Conservation (phyloP, 495 filamentous ascomycete species). For the Hypoxylon trugodes region DNA sequence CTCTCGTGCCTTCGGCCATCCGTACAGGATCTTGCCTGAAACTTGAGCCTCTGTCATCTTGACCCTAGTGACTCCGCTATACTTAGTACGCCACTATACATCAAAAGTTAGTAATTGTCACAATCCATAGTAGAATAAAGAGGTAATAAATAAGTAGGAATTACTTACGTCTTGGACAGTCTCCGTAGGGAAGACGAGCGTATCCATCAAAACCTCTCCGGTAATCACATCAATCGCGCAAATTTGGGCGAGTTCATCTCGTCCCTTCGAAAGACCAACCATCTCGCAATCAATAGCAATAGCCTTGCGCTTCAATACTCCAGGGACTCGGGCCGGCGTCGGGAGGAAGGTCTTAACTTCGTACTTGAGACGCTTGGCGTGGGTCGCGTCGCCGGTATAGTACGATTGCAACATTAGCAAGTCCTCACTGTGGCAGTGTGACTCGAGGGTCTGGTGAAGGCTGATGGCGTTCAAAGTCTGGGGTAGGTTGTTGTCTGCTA, state of each 20-base stretch:
- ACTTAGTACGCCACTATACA: conserved; percentile 50
- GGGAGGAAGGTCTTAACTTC: neutral
- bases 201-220: conserved; percentile 52
- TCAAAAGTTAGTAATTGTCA: too few relatives aligned
- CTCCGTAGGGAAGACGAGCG: conserved; percentile 50
- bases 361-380: neutral
- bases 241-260: conserved; percentile 53
- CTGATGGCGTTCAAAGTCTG: neutral
- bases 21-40: conserved; percentile 21
- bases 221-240: conserved; percentile 56
- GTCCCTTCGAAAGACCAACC: conserved; percentile 43
- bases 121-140: too few relatives aligned
- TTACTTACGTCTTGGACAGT: conserved; percentile 51
- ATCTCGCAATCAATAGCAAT: conserved; percentile 63
- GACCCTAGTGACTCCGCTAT: conserved; percentile 46
- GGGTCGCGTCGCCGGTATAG: neutral
- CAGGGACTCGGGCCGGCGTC: neutral
- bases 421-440: conserved; percentile 5
- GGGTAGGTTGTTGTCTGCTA: neutral
- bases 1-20: conserved; percentile 45
- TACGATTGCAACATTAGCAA: conserved; percentile 2
- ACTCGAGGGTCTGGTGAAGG: neutral
- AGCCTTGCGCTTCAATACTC: conserved; percentile 25
- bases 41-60: conserved; percentile 18
- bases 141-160: too few relatives aligned